Conservation (phyloP, 805 yeast genomes). For the Candida tammaniensis region DNA sequence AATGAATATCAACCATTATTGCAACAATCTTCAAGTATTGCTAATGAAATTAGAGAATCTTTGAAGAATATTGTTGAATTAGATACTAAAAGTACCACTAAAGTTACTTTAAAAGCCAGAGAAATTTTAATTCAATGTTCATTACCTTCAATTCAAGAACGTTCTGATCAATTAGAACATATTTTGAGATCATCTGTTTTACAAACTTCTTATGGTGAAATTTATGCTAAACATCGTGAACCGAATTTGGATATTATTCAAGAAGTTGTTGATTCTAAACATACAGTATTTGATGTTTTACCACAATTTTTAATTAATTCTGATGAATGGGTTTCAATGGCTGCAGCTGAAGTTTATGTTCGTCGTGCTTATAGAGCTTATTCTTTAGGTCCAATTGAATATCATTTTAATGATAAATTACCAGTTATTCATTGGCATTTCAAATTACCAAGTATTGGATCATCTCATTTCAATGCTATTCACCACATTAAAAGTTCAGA, state of each 20-base stretch:
- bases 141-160: constrained; percentile 91
- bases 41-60: constrained; percentile 63
- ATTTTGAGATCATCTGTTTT: constrained; percentile 89
- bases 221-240: constrained; percentile 67
- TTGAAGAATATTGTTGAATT: constrained; percentile 81
- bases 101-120: constrained; percentile 92
- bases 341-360: constrained; percentile 95
- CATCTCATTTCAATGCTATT: constrained; percentile 73
- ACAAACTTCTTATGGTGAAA: constrained; percentile 84
- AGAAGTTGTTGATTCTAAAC: constrained; percentile 94
- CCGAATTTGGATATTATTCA: constrained; percentile 79
- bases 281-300: constrained; percentile 93
- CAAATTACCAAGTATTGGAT: constrained; percentile 70
- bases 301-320: constrained; percentile 81
- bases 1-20: constrained; percentile 77
- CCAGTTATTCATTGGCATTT: constrained; percentile 88
- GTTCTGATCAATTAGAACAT: constrained; percentile 96
- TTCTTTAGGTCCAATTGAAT: constrained; percentile 72
- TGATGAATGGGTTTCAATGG: constrained; percentile 88
- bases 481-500: constrained; percentile 42
- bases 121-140: constrained; percentile 96
- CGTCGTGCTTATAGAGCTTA: constrained; percentile 98
- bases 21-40: constrained; percentile 68
- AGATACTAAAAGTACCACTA: constrained; percentile 86
- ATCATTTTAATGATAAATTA: constrained; percentile 50